Evolutionary conservation across 768 basidiomycete species (phyloP).

Genomic region (Cystobasidium ongulense): DNA sequence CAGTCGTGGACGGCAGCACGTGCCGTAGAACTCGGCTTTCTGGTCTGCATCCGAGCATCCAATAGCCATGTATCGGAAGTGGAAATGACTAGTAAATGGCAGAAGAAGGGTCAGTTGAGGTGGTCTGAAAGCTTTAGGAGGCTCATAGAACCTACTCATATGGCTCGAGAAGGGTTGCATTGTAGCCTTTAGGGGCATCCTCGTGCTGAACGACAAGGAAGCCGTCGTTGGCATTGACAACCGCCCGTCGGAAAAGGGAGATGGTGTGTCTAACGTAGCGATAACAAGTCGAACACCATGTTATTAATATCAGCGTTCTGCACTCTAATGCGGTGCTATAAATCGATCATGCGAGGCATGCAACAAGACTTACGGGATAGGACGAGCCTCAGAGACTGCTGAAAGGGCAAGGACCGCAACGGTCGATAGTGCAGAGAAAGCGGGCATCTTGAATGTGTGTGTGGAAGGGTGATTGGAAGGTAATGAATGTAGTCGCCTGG

Average conservation of each 20-base stretch:
- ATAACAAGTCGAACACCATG: too few relatives aligned
- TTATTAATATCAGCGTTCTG: too few relatives aligned
- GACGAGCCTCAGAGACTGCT: slow-evolving; percentile 3
- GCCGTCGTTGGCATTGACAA: slow-evolving; percentile 18
- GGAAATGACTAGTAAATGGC: neutral
- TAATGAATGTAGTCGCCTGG: slow-evolving; percentile 9
- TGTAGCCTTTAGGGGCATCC: slow-evolving; percentile 5
- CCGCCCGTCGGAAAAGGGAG: slow-evolving; percentile 16
- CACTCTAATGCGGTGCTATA: too few relatives aligned
- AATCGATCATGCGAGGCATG: neutral
- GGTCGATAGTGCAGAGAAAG: slow-evolving; percentile 1
- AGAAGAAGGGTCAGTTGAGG: neutral
- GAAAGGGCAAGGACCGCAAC: slow-evolving; percentile 5
- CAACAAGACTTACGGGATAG: slow-evolving; percentile 15
- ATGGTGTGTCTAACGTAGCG: slow-evolving; percentile 2
- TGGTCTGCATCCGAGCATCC: slow-evolving; percentile 19
- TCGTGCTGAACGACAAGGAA: slow-evolving; percentile 11
- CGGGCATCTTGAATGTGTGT: slow-evolving; percentile 4
- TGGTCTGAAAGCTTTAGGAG: neutral
- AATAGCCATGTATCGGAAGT: slow-evolving; percentile 29
- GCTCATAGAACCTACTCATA: slow-evolving; percentile 6
- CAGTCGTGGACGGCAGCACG: slow-evolving; percentile 11
- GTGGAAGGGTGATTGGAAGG: neutral
- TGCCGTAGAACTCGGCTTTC: slow-evolving; percentile 15
- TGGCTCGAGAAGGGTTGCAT: slow-evolving; percentile 3